Percentiles rank a stretch among this genome's conserved stretches.
phyloP scores from a whole-genome alignment of 1,284 basidiomycete species.

The Apiotrichum sp. region DNA sequence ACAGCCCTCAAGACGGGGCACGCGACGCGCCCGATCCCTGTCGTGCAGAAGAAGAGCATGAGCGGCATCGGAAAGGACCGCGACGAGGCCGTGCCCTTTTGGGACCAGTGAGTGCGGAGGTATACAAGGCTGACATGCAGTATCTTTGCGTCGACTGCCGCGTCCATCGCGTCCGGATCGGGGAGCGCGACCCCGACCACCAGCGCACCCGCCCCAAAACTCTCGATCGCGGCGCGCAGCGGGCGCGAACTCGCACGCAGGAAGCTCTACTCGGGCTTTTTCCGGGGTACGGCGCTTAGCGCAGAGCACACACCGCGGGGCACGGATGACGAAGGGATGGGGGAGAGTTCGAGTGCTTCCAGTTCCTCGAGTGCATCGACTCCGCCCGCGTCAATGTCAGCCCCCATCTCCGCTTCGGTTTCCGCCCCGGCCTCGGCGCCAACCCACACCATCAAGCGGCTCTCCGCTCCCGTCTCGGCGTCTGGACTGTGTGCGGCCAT shows the following conservation, averaged over 20 bases:
- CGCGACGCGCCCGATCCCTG: conserved; percentile 59
- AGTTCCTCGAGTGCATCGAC: too few species aligned
- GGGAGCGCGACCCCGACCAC: conserved; percentile 23
- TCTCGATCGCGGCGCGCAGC: conserved; percentile 59
- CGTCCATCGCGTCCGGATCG: conserved; percentile 56
- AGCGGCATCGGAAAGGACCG: conserved; percentile 81
- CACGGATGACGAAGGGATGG: conserved; percentile 10
- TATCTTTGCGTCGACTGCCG: conserved; percentile 68
- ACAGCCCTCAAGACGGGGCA: conserved; percentile 46
- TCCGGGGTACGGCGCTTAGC: conserved; percentile 63
- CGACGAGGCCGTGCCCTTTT: conserved; percentile 89
- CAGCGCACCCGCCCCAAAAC: conserved; percentile 29
- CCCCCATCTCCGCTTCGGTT: too few species aligned
- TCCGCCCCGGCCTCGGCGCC: too few species aligned
- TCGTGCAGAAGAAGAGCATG: conserved; percentile 76
- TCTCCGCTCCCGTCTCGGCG: neutral
- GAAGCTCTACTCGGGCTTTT: conserved; percentile 71
- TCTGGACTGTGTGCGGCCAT: neutral
- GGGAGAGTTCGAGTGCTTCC: too few species aligned
- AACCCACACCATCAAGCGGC: neutral
- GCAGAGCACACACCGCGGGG: conserved; percentile 41
- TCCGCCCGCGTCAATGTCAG: too few species aligned
- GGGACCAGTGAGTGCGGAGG: conserved; percentile 73
- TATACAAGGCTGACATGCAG: conserved; percentile 46
- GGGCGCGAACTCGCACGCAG: conserved; percentile 71